Base-by-base conservation (phyloP, 768 basidiomycete genomes). In the Mycena rebaudengoi region DNA sequence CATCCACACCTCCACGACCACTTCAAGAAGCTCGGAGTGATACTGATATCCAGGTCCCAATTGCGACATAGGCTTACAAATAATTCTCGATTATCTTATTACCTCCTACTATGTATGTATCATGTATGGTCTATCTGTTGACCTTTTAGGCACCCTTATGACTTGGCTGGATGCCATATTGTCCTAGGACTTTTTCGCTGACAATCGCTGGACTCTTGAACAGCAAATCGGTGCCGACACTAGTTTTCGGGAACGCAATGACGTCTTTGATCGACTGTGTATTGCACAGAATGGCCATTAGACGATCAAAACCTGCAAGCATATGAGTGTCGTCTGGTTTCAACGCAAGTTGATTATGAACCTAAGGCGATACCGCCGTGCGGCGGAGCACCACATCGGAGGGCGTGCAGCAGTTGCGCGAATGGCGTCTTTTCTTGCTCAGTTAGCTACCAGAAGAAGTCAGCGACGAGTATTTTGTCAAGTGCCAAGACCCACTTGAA, bases 351-450 rank as follows among this genome's bases (percentile, higher is more conserved):
- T 3, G 16, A 41, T 18, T 13, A 60, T 58, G 13, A 21, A 92
- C 95, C 96, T 57, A 98, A 82, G 2, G 96, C 96, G 55, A 98
- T 92, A 41, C 96, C 96, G 33, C 93, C 96, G 79, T 98, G 96
- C 68, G 96, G 96, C 23, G 96, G 96, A 16, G 96, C 96, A 60
- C 96, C 96, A 76, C 90, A 94, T 71, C 82, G 82, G 60, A 98
- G 83, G 16, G 96, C 96, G 71, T 95, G 90, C 33, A 97, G 79
- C 1, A 98, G 86, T 71, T 96, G 95, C 58, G 85, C 78, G 79
- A 98, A 98, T 5, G 93, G 85, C 8, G 83, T 76, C 60, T 87
- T 86, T 75, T 98, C 95, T 54, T 82, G 70, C 45, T 90, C 86
- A 68, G 82, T 84, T 59, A 98, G 81, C 96, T 97, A 72, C 39